Base-by-base conservation (phyloP, 345 rosid species). In the Mallotus nudiflorus region DNA sequence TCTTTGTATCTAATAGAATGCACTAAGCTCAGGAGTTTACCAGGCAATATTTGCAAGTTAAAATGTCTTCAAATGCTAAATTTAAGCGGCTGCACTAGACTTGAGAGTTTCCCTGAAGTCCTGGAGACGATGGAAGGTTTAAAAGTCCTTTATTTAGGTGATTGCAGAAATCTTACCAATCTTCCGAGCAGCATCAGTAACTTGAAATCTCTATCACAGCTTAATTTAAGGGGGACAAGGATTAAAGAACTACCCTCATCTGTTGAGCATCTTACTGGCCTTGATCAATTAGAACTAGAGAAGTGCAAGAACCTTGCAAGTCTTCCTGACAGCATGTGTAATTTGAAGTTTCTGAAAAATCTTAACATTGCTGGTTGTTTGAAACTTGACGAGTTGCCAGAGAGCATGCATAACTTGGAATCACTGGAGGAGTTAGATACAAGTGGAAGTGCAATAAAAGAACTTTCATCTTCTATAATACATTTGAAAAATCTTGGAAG, bases 61-160 rank as follows among this genome's bases (percentile, higher is more conserved):
- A n/a, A n/a, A 27, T 40, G 9, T 63, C 22, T 63, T 42, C 22
- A 33, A 18, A 63, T 1, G 10, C 14, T 40, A 13, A 22, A 4
- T 35, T 62, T 62, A 62, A 10, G 5, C 24, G 51, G 35, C 52
- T 62, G 66, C 51, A 24, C 66, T 4, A 40, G 24, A 25, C 35
- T 62, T 22, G 66, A n/a, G n/a, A 62, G n/a, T 40, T 62, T 44
- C 31, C 66, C 66, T 22, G 52, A 45, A 22, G 24, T 62, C 6
- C n/a, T 37, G 25, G 19, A 31, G 58, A 12, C 20, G 5, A 33
- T 33, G 57, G 31, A 49, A 33, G 44, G 53, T 14, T 0, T 66
- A 35, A 35, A 49, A 49, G n/a, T 14, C 18, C 31, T 62, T 45
- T 25, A 22, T 42, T 62, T 62, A 18, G 48, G 10, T 22, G 7